phyloP scores from a whole-genome alignment of 2,329 filamentous ascomycete genomes.

The Sphaceloma murrayae region DNA sequence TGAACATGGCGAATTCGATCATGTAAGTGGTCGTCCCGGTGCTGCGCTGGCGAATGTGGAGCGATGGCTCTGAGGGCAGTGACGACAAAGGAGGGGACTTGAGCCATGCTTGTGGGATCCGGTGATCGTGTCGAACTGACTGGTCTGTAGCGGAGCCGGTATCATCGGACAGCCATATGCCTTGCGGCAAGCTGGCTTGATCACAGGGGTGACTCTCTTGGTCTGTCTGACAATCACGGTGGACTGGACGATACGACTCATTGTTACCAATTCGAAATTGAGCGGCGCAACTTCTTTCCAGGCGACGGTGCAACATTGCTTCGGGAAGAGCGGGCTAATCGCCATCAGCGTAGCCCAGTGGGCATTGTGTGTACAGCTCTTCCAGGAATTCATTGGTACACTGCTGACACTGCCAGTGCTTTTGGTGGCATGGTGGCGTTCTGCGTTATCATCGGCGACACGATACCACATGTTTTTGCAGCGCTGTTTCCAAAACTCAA shows the following conservation, averaged over 20 bases:
- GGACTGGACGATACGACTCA: constrained; percentile 96
- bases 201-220: constrained; percentile 69
- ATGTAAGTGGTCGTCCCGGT: constrained; percentile 44
- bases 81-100: not conserved
- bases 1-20: constrained; percentile 99
- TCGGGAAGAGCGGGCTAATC: constrained; percentile 75
- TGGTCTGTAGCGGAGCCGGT: constrained; percentile 44
- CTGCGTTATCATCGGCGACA: constrained; percentile 93
- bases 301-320: constrained; percentile 91
- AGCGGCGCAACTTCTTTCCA: constrained; percentile 92
- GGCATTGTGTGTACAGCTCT: constrained; percentile 55
- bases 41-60: not conserved
- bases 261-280: constrained; percentile 95
- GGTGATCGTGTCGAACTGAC: constrained; percentile 5
- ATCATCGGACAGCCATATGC: constrained; percentile 84
- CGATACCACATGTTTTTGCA: constrained; percentile 79
- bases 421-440: constrained; percentile 99
- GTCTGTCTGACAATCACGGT: constrained; percentile 71
- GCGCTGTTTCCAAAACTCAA: constrained; percentile 71
- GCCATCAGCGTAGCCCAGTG: constrained; percentile 90
- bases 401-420: constrained; percentile 42
- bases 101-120: not conserved
- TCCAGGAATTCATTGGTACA: not conserved
- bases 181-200: constrained; percentile 81
- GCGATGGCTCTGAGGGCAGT: not conserved